phyloP scores from a whole-genome alignment of 2,329 filamentous ascomycete species.

The Nectriaceae sp. region DNA sequence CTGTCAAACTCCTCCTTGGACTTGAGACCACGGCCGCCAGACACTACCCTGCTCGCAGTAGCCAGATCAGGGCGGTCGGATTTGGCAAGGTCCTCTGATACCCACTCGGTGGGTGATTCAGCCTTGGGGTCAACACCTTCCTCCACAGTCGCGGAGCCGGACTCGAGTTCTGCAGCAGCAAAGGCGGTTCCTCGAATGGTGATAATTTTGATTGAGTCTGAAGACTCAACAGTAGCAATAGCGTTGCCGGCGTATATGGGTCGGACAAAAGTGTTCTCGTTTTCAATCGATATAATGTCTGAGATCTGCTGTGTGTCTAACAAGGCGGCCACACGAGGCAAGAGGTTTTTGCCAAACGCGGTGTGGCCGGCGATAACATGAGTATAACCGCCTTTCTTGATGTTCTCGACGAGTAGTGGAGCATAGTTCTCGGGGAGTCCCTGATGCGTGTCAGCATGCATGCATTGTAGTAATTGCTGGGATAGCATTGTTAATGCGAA shows the following conservation, averaged over 20 bases:
- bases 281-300: slow-evolving; percentile 83
- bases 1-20: slow-evolving; percentile 97
- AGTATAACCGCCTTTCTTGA: slow-evolving; percentile 92
- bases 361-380: slow-evolving; percentile 91
- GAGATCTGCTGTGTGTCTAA: slow-evolving; percentile 93
- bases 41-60: slow-evolving; percentile 87
- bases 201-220: slow-evolving; percentile 81
- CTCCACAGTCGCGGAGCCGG: slow-evolving; percentile 75
- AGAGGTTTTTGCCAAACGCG: slow-evolving; percentile 92
- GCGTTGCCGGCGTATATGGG: slow-evolving; percentile 98
- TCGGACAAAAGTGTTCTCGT: slow-evolving; percentile 91
- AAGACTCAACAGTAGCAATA: slow-evolving; percentile 91
- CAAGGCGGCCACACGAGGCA: slow-evolving; percentile 88
- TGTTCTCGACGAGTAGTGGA: slow-evolving; percentile 91
- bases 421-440: slow-evolving; percentile 93
- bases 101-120: slow-evolving; percentile 77
- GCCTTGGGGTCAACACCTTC: slow-evolving; percentile 83
- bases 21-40: slow-evolving; percentile 91
- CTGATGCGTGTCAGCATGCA: slow-evolving; percentile 42
- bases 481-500: slow-evolving; percentile 34
- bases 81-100: slow-evolving; percentile 90
- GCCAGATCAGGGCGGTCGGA: slow-evolving; percentile 92
- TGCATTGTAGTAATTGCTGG: not conserved
- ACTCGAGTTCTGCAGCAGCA: slow-evolving; percentile 68
- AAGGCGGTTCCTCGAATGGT: slow-evolving; percentile 95